Evolutionary conservation across 371 early-diverging fungal genomes (phyloP).

Genomic region (Modicella reniformis): DNA sequence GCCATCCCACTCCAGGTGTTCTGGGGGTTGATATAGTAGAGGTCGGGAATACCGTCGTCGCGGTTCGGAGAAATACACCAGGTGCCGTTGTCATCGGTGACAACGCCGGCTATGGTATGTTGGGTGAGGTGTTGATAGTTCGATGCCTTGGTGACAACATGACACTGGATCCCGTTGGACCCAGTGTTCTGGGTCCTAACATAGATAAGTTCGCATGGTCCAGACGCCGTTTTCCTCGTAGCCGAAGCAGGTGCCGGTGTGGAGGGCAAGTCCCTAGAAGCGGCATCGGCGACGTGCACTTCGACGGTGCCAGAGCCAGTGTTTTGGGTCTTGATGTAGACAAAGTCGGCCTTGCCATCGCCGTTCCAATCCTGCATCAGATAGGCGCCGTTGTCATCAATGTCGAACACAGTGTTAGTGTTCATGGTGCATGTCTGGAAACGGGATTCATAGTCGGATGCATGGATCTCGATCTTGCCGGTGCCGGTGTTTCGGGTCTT

Average conservation of each 20-base stretch:
- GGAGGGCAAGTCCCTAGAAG: constrained; percentile 18
- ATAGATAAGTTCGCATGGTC: constrained; percentile 10
- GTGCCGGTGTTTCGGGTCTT: constrained; percentile 20
- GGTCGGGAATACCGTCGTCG: constrained; percentile 12
- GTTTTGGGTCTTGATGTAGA: constrained; percentile 22
- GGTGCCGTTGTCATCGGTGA: constrained; percentile 14
- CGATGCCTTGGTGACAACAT: constrained; percentile 22
- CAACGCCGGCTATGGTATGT: constrained; percentile 12
- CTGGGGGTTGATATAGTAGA: constrained; percentile 21
- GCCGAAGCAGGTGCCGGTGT: constrained; percentile 21
- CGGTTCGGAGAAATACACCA: constrained; percentile 16
- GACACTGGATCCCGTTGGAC: constrained; percentile 18
- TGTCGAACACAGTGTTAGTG: constrained; percentile 9
- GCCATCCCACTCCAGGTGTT: constrained; percentile 12
- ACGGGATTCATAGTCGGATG: constrained; percentile 13
- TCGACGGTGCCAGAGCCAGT: constrained; percentile 18
- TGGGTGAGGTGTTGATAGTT: constrained; percentile 12
- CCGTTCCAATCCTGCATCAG: constrained; percentile 29
- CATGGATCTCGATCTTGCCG: constrained; percentile 13
- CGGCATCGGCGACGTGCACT: constrained; percentile 25
- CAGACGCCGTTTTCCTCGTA: constrained; percentile 21
- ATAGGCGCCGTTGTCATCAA: constrained; percentile 16
- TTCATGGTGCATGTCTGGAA: constrained; percentile 20
- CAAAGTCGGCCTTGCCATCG: constrained; percentile 25
- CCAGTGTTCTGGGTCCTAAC: constrained; percentile 9